Evolutionary conservation across 164 flowering plant species (phyloP).

Genomic region (Chloranthus sessilifolius): DNA sequence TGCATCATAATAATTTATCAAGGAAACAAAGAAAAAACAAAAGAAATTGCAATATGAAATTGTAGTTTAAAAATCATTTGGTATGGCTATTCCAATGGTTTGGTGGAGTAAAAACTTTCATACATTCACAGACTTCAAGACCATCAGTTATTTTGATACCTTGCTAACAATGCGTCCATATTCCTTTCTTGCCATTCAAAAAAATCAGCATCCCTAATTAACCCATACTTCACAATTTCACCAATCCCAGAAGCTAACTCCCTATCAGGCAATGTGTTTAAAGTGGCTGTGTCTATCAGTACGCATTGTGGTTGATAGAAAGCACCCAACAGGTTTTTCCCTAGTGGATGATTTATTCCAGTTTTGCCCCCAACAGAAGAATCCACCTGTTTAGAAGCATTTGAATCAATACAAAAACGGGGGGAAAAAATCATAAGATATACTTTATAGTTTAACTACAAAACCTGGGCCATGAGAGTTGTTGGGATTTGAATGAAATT

Average conservation of each 20-base stretch:
- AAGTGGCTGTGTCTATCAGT: conserved; percentile 82
- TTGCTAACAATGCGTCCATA: conserved; percentile 63
- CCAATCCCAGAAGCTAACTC: conserved; percentile 95
- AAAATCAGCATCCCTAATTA: conserved; percentile 88
- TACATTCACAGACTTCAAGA: too few relatives aligned
- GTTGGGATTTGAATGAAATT: conserved; percentile 99
- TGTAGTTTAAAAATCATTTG: too few relatives aligned
- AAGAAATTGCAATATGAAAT: too few relatives aligned
- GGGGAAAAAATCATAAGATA: background rate
- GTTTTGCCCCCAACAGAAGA: conserved; percentile 99
- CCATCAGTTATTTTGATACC: too few relatives aligned
- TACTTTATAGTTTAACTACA: background rate
- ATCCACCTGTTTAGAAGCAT: conserved; percentile 64
- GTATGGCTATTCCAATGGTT: too few relatives aligned
- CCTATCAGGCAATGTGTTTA: conserved; percentile 88
- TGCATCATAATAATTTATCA: background rate
- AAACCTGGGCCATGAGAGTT: conserved; percentile 98
- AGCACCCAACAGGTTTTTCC: conserved; percentile 96
- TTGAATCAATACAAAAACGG: background rate
- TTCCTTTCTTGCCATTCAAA: conserved; percentile 99
- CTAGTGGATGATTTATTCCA: conserved; percentile 87
- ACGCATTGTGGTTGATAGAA: conserved; percentile 99
- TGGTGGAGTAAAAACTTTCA: too few relatives aligned
- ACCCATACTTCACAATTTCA: conserved; percentile 95
- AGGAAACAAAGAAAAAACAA: background rate